Conservation (phyloP, 2,329 filamentous ascomycete genomes). For the Celoporthe dispersa region DNA sequence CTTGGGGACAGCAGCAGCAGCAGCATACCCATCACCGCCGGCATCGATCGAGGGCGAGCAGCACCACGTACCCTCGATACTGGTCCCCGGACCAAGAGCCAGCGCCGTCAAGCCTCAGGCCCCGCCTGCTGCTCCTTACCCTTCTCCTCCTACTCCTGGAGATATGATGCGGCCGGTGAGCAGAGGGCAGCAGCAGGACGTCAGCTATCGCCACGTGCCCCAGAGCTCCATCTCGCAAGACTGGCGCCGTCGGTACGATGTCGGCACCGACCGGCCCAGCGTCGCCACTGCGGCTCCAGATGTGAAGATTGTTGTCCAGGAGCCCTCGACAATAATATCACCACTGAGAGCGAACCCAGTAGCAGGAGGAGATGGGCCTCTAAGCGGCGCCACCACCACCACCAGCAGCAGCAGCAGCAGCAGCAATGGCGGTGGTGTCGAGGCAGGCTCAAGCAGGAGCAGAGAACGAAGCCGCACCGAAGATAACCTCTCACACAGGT, state of each 20-base stretch:
- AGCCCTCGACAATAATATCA: neutral
- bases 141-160: neutral
- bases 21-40: slow-evolving; percentile 40
- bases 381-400: too few relatives aligned
- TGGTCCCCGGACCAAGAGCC: slow-evolving; percentile 11
- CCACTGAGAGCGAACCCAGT: neutral
- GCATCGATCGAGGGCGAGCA: slow-evolving; percentile 37
- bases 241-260: neutral
- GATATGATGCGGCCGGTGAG: slow-evolving; percentile 15
- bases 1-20: slow-evolving; percentile 23
- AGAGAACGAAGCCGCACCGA: slow-evolving; percentile 15
- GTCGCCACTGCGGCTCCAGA: slow-evolving; percentile 8
- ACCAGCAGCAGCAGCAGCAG: too few relatives aligned
- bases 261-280: neutral
- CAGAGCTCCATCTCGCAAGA: slow-evolving; percentile 3
- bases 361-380: neutral
- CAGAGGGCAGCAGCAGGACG: slow-evolving; percentile 17
- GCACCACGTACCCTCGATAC: neutral
- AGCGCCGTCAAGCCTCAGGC: neutral
- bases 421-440: neutral
- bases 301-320: slow-evolving; percentile 1
- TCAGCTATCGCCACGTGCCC: neutral
- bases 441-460: neutral
- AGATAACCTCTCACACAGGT: slow-evolving; percentile 3
- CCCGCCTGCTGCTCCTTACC: neutral